A percentile compares a stretch with the other conserved stretches of the same genome.
phyloP scores from a whole-genome alignment of 257 asterid species.

The Solanum infundibuliforme region DNA sequence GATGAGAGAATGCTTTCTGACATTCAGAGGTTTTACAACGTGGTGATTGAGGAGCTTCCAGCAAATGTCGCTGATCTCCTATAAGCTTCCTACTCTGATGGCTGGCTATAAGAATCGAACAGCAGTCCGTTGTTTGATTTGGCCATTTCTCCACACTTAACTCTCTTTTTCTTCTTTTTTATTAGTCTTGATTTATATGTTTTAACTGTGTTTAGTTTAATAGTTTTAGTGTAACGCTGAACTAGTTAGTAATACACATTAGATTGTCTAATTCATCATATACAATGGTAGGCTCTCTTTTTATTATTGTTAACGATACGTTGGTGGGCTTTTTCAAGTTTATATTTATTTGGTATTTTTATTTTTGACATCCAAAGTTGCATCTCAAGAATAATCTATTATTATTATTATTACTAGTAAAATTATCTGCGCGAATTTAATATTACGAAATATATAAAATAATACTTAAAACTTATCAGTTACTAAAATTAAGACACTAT shows the following conservation, averaged over 20 bases:
- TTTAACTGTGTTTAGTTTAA: not conserved
- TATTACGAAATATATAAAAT: too few relatives aligned
- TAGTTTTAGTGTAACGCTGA: not conserved
- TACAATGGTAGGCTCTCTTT: not conserved
- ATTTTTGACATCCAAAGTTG: not conserved
- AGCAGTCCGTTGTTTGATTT: not conserved
- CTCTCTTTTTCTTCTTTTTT: not conserved
- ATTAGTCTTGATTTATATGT: not conserved
- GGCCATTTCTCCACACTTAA: not conserved
- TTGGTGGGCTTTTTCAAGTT: not conserved
- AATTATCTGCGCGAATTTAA: too few relatives aligned
- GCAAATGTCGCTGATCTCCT: slow-evolving; percentile 8
- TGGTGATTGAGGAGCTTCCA: slow-evolving; percentile 10
- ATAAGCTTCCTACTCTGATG: not conserved
- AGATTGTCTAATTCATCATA: not conserved
- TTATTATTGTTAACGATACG: not conserved
- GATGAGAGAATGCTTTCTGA: slow-evolving; percentile 12
- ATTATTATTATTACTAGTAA: not conserved
- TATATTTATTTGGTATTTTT: not conserved
- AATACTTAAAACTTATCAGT: too few relatives aligned
- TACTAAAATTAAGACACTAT: too few relatives aligned
- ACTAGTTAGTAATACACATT: not conserved
- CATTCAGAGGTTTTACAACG: slow-evolving; percentile 8
- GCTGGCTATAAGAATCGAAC: not conserved
- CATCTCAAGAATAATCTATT: not conserved